Conservation (phyloP, 495 filamentous ascomycete species). For the Cercophora scortea region DNA sequence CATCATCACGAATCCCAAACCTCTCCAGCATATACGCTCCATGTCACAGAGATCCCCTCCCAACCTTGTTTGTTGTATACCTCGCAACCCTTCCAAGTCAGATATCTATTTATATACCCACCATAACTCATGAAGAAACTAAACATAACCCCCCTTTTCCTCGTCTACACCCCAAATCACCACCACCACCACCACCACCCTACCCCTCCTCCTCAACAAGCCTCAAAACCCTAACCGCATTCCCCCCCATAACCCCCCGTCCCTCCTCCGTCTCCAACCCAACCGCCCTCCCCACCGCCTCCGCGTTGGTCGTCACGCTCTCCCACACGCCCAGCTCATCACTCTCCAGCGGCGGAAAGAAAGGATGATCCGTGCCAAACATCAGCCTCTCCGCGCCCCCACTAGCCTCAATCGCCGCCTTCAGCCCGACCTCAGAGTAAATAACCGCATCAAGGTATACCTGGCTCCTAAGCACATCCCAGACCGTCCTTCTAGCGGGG, state of each 20-base stretch:
- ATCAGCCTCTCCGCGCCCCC: slow-evolving; percentile 60
- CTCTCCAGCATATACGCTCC: too few relatives aligned
- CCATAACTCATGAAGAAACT: too few relatives aligned
- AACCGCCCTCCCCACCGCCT: slow-evolving; percentile 58
- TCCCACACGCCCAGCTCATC: slow-evolving; percentile 61
- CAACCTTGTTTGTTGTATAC: too few relatives aligned
- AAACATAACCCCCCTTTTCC: too few relatives aligned
- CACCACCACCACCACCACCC: not conserved
- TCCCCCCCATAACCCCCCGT: slow-evolving; percentile 55
- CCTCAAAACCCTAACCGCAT: slow-evolving; percentile 58
- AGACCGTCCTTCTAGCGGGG: slow-evolving; percentile 46
- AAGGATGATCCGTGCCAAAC: slow-evolving; percentile 91
- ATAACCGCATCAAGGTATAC: slow-evolving; percentile 86
- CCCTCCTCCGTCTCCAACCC: slow-evolving; percentile 36
- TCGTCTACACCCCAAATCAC: too few relatives aligned
- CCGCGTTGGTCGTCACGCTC: slow-evolving; percentile 73
- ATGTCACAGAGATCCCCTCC: too few relatives aligned
- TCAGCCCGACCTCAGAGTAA: slow-evolving; percentile 66
- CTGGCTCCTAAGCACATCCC: slow-evolving; percentile 80
- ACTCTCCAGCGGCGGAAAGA: slow-evolving; percentile 73
- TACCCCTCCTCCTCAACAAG: slow-evolving; percentile 33
- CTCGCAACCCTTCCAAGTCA: too few relatives aligned
- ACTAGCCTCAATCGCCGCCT: slow-evolving; percentile 59
- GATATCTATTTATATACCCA: too few relatives aligned
- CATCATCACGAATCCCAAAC: too few relatives aligned